Evolutionary conservation across 257 asterid species (phyloP), one percentile per base, ranked within the genome.

Genomic region (Penstemon eatonii): DNA sequence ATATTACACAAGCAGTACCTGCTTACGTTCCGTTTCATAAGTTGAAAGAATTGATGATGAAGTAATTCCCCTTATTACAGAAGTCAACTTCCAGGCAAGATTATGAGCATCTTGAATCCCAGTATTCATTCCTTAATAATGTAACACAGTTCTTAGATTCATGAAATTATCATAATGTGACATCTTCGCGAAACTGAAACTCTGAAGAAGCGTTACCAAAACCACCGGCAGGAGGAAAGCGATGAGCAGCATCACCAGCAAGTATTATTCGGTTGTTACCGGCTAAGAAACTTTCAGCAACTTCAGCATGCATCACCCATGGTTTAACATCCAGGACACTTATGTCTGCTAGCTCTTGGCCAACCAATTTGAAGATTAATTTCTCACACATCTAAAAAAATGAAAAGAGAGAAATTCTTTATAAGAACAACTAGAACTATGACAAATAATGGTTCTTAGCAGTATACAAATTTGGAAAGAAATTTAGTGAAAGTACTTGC

Each of bases 291-390:
- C 78, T 76, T 63, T 90, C 92, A 64, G 96, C 96, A 67, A 93
- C 96, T 82, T 93, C 95, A 59, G 97, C 99, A 81, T 93, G 99
- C 99, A 90, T 93, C 73, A 84, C 95, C 99, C 99, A 93, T 25
- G 96, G 97, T 83, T 90, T 93, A 46, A 90, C 83, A 80, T 88
- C 99, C 81, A 73, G 67, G 60, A 90, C 95, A 50, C 73, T 78
- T 65, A 90, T 66, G 81, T 93, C 99, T 68, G 83, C 79, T 72
- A 93, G 95, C 89, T 84, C 96, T 76, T 77, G 87, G 8, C 99
- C 96, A 15, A 85, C 95, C 85, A 93, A 73, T 79, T 80, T 79
- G 83, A 70, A 78, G 65, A 93, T 87, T 78, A 88, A 73, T 77
- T 79, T 79, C 82, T 85, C 80, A 80, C 95, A 90, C 83, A 74